Conservation (phyloP, 2,329 filamentous ascomycete species). For the Raffaelea arxii region DNA sequence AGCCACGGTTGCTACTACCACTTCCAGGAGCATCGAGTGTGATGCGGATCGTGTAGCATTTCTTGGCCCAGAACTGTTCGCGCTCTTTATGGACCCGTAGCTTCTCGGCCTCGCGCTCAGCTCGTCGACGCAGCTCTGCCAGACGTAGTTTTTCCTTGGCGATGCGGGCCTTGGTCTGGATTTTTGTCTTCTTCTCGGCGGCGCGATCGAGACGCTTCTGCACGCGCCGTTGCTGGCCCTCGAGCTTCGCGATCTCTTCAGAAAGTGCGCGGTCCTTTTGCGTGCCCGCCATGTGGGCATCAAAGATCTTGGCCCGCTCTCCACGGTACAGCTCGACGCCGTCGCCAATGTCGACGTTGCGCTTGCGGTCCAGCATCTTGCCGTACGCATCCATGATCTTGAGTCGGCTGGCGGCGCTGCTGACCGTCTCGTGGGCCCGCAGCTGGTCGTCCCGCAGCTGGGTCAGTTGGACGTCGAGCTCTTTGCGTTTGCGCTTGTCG, state of each 20-base stretch:
- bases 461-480: constrained; percentile 21
- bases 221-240: constrained; percentile 20
- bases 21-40: constrained; percentile 37
- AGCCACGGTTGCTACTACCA: too few species aligned
- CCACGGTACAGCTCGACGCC: constrained; percentile 29
- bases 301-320: constrained; percentile 32
- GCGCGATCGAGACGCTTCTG: too few species aligned
- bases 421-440: constrained; percentile 19
- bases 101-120: constrained; percentile 24
- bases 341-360: constrained; percentile 24
- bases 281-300: constrained; percentile 27
- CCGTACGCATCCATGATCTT: constrained; percentile 30
- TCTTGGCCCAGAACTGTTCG: constrained; percentile 38
- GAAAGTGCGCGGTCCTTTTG: constrained; percentile 22
- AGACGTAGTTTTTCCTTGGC: constrained; percentile 24
- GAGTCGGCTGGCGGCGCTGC: constrained; percentile 27
- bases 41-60: constrained; percentile 38
- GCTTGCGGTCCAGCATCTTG: constrained; percentile 24
- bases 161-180: constrained; percentile 17
- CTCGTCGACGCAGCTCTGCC: constrained; percentile 18
- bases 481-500: constrained; percentile 18
- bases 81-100: constrained; percentile 31
- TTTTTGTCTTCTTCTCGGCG: constrained; percentile 15
- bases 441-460: constrained; percentile 20
- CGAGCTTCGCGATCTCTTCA: constrained; percentile 20